Conservation (phyloP, 768 basidiomycete genomes). For the Amanita polypyramis region DNA sequence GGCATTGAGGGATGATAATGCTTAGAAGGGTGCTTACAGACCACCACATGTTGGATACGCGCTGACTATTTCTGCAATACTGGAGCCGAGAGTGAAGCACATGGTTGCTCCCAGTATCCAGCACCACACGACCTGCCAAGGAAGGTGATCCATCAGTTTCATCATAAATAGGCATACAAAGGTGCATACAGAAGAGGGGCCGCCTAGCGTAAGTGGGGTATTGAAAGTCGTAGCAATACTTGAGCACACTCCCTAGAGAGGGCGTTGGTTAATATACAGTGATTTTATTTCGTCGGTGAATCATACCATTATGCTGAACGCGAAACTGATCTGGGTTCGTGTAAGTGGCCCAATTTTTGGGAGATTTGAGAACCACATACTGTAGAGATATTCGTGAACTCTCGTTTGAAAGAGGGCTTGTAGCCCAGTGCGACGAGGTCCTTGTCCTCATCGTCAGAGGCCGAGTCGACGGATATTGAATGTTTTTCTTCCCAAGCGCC, state of each 20-base stretch:
- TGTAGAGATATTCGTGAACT: constrained; percentile 78
- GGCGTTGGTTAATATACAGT: neutral
- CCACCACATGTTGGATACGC: constrained; percentile 70
- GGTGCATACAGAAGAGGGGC: constrained; percentile 38
- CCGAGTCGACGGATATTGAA: neutral
- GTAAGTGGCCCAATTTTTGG: constrained; percentile 1
- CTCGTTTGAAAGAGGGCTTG: constrained; percentile 73
- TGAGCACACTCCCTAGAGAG: constrained; percentile 57
- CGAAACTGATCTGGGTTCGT: constrained; percentile 48
- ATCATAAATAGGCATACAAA: neutral
- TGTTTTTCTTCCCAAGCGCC: neutral
- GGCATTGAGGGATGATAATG: neutral
- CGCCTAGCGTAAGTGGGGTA: constrained; percentile 58
- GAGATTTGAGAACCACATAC: constrained; percentile 24
- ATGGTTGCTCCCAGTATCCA: constrained; percentile 65
- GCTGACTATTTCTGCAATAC: constrained; percentile 70
- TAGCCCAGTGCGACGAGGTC: constrained; percentile 60
- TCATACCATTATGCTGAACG: constrained; percentile 66
- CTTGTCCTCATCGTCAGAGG: constrained; percentile 45
- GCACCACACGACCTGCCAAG: constrained; percentile 44
- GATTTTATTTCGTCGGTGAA: neutral
- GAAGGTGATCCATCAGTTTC: neutral
- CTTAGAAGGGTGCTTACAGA: constrained; percentile 29
- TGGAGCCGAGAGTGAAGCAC: constrained; percentile 66
- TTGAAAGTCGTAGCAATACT: constrained; percentile 74